Percentiles rank a stretch among this genome's conserved stretches.
Evolutionary conservation across 345 rosid genomes (phyloP).

Genomic region (Lumnitzera racemosa): DNA sequence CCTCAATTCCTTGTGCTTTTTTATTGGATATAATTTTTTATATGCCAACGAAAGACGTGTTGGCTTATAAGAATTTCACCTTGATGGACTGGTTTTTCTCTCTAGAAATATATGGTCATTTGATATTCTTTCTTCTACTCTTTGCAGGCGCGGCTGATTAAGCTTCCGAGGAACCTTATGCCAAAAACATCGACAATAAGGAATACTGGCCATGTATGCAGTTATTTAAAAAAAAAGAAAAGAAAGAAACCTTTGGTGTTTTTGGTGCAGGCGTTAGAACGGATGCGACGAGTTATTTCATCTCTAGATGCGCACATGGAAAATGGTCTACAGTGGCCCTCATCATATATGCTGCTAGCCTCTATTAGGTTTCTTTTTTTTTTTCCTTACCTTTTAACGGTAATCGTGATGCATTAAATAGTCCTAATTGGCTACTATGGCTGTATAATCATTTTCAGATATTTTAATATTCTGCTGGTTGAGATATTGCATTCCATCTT

Average conservation of each 20-base stretch:
- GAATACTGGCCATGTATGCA: constrained; percentile 61
- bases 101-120: not conserved
- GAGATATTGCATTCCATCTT: not conserved
- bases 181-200: constrained; percentile 58
- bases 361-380: not conserved
- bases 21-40: too few relatives aligned
- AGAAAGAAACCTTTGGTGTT: not conserved
- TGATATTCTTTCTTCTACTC: not conserved
- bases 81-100: not conserved
- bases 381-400: not conserved
- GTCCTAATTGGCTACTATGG: not conserved
- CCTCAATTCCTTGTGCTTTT: not conserved
- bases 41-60: too few relatives aligned
- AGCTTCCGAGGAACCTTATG: constrained; percentile 77
- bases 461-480: not conserved
- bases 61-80: not conserved
- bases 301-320: constrained; percentile 79
- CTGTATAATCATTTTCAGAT: not conserved
- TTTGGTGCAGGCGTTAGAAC: constrained; percentile 51
- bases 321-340: constrained; percentile 57
- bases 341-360: not conserved
- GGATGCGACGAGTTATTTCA: constrained; percentile 73
- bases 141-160: constrained; percentile 52
- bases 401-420: not conserved
- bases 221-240: not conserved